Conservation (phyloP, 768 basidiomycete species). For the Russula ochroleuca region DNA sequence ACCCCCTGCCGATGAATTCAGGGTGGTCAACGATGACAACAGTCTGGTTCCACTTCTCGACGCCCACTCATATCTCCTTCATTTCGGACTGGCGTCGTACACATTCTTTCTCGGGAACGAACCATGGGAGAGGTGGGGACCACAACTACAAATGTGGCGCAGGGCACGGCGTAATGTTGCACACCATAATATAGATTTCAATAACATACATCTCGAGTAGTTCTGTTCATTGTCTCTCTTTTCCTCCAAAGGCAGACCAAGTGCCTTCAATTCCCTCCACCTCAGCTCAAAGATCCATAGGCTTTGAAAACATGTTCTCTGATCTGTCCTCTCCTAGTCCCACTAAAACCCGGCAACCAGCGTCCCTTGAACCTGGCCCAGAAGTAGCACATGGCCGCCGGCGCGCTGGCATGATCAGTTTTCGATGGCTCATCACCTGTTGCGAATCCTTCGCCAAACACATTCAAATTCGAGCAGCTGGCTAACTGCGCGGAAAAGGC, state of each 20-base stretch:
- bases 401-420: slow-evolving; percentile 24
- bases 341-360: slow-evolving; percentile 35
- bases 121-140: too few species aligned
- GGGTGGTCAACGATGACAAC: too few species aligned
- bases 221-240: too few species aligned
- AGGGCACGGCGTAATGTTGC: too few species aligned
- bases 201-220: too few species aligned
- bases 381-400: slow-evolving; percentile 23
- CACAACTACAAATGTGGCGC: too few species aligned
- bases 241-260: slow-evolving; percentile 22
- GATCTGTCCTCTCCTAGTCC: slow-evolving; percentile 50
- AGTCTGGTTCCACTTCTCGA: too few species aligned
- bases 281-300: slow-evolving; percentile 29
- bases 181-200: too few species aligned
- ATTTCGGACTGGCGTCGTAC: too few species aligned
- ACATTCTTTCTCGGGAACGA: too few species aligned
- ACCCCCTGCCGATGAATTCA: too few species aligned
- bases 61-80: too few species aligned
- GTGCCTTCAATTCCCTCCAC: slow-evolving; percentile 30
- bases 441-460: slow-evolving; percentile 47
- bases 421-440: slow-evolving; percentile 46
- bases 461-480: slow-evolving; percentile 46
- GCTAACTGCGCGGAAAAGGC: slow-evolving; percentile 43
- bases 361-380: slow-evolving; percentile 30
- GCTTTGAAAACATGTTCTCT: slow-evolving; percentile 58